phyloP scores from a whole-genome alignment of 331 rosid genomes.

The Acacia concinna region DNA sequence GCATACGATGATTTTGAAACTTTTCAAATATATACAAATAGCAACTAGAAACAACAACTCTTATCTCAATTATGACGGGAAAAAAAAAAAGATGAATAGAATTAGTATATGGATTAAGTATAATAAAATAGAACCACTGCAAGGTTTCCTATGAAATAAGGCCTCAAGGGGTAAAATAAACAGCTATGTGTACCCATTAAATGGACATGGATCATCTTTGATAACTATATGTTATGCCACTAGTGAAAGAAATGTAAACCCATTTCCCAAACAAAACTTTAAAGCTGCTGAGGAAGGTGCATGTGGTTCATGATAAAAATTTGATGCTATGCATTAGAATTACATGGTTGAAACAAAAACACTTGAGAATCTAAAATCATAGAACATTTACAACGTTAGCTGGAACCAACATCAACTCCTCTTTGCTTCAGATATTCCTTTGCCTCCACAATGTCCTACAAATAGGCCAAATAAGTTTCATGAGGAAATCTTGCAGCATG shows the following conservation, averaged over 20 bases:
- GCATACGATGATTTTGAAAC: too few species aligned
- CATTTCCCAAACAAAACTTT: background rate
- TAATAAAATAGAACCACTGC: too few species aligned
- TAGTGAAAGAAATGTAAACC: background rate
- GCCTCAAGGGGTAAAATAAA: too few species aligned
- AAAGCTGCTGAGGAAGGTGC: background rate
- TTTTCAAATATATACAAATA: too few species aligned
- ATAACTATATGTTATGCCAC: too few species aligned
- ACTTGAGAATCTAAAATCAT: background rate
- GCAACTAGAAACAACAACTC: too few species aligned
- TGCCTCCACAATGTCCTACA: conserved; percentile 78
- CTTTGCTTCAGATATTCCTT: conserved; percentile 62
- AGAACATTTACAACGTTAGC: conserved; percentile 33
- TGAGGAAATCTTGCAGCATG: background rate
- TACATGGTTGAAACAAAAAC: background rate
- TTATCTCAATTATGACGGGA: too few species aligned
- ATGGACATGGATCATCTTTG: too few species aligned
- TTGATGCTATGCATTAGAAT: background rate
- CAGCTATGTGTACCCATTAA: too few species aligned
- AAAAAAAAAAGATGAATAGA: too few species aligned
- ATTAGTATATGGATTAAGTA: too few species aligned
- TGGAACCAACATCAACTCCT: conserved; percentile 60
- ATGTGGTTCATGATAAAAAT: background rate
- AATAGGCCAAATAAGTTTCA: conserved; percentile 18
- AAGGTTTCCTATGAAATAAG: too few species aligned